Percentiles rank a stretch among this genome's conserved stretches.
Evolutionary conservation across 352 stramenopile species (phyloP).

Genomic region (Phytophthora syringae): DNA sequence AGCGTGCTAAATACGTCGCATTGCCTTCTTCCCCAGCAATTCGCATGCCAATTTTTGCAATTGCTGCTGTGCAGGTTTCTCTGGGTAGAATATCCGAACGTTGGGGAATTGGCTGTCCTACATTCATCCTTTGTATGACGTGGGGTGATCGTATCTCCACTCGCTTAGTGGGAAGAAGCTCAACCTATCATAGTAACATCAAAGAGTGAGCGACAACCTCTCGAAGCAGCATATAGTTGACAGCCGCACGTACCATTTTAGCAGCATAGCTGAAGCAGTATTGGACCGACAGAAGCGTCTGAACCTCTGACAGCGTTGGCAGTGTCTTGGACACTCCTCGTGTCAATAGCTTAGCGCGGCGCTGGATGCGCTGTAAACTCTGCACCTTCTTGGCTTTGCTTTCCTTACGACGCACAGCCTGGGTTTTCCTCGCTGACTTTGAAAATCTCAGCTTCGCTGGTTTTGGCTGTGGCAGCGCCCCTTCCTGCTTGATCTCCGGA

Average conservation of each 20-base stretch:
- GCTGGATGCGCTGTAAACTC: background rate
- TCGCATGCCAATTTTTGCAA: slow-evolving; percentile 5
- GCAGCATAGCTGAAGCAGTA: background rate
- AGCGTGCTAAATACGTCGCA: background rate
- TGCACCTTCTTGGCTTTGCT: background rate
- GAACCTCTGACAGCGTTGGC: background rate
- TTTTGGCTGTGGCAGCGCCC: background rate
- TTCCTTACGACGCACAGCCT: background rate
- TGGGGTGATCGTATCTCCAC: background rate
- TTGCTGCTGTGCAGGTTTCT: background rate
- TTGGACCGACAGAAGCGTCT: background rate
- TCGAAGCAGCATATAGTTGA: background rate
- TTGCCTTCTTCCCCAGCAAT: background rate
- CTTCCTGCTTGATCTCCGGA: background rate
- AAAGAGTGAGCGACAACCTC: background rate
- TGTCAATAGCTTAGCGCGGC: slow-evolving; percentile 4
- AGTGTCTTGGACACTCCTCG: background rate
- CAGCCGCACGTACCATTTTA: slow-evolving; percentile 10
- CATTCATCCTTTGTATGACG: slow-evolving; percentile 1
- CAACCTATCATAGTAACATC: background rate
- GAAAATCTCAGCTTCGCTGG: background rate
- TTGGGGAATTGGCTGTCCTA: background rate
- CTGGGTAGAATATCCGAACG: background rate
- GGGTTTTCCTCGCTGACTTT: background rate
- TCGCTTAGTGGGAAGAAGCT: background rate